Evolutionary conservation across 2,329 filamentous ascomycete species (phyloP).

Genomic region (Cryphonectria carpinicola): DNA sequence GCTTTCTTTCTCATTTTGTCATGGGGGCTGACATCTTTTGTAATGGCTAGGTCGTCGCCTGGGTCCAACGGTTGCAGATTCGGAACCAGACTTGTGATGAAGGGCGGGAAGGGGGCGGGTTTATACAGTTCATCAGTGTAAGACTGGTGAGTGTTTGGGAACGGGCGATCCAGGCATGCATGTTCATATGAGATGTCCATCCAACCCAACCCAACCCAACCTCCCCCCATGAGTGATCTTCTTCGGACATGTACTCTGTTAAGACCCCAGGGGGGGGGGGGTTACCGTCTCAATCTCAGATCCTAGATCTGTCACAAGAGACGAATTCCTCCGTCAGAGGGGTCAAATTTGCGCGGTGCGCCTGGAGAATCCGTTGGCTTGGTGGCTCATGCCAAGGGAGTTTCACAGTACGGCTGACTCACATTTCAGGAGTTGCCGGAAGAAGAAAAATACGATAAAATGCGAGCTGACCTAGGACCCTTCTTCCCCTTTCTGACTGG

Average conservation of each 20-base stretch:
- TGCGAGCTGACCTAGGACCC: not conserved
- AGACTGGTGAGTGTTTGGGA: not conserved
- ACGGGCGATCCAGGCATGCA: not conserved
- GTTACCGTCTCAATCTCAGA: not conserved
- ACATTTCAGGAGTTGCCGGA: not conserved
- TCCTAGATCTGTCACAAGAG: constrained; percentile 5
- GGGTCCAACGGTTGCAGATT: not conserved
- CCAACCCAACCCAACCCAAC: not conserved
- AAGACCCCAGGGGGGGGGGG: not conserved
- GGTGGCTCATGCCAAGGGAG: not conserved
- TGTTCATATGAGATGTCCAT: not conserved
- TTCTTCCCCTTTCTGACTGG: not conserved
- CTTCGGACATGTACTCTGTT: not conserved
- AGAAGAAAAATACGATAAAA: not conserved
- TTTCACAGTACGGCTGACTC: not conserved
- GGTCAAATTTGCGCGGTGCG: not conserved
- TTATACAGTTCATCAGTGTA: not conserved
- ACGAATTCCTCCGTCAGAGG: not conserved
- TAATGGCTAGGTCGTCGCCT: not conserved
- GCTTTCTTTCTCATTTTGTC: not conserved
- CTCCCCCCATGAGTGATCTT: not conserved
- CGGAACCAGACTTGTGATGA: not conserved
- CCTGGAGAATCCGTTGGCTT: not conserved
- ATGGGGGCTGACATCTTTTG: not conserved
- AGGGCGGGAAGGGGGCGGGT: not conserved